Evolutionary conservation across 163 green algal species (phyloP).

Genomic region (Chlamydomonas reinhardtii): DNA sequence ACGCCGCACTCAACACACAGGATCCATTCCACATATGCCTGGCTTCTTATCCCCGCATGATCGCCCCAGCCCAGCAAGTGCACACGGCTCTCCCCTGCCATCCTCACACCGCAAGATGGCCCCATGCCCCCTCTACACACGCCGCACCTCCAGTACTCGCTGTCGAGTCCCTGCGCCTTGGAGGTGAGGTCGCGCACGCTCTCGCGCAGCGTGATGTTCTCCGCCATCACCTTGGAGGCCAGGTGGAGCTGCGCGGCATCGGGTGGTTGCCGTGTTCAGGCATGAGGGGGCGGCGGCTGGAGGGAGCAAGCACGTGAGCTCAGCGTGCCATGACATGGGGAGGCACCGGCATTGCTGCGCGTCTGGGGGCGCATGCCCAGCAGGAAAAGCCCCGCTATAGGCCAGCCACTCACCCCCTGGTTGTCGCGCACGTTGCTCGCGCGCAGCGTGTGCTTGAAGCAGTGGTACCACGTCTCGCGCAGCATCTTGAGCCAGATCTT

Average conservation of each 20-base stretch:
- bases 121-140: too few species aligned
- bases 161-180: constrained; percentile 49
- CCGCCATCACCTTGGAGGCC: constrained; percentile 48
- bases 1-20: background rate
- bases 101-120: too few species aligned
- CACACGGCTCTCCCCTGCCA: too few species aligned
- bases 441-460: constrained; percentile 71
- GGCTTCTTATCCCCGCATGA: too few species aligned
- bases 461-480: constrained; percentile 68
- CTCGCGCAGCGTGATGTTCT: constrained; percentile 61
- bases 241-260: constrained; percentile 34
- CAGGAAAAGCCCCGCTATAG: too few species aligned
- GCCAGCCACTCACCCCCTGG: constrained; percentile 7
- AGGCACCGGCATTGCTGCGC: too few species aligned
- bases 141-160: constrained; percentile 64
- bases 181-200: constrained; percentile 58
- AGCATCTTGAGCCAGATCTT: constrained; percentile 64
- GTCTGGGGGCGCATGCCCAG: too few species aligned
- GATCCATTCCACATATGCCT: too few species aligned
- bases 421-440: constrained; percentile 36
- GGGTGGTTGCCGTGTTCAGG: background rate
- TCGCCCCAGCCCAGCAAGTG: too few species aligned
- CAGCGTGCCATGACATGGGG: too few species aligned
- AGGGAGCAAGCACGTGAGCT: too few species aligned
- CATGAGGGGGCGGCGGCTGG: too few species aligned